phyloP scores from a whole-genome alignment of 441 rosid genomes.

The Erodium trifolium region DNA sequence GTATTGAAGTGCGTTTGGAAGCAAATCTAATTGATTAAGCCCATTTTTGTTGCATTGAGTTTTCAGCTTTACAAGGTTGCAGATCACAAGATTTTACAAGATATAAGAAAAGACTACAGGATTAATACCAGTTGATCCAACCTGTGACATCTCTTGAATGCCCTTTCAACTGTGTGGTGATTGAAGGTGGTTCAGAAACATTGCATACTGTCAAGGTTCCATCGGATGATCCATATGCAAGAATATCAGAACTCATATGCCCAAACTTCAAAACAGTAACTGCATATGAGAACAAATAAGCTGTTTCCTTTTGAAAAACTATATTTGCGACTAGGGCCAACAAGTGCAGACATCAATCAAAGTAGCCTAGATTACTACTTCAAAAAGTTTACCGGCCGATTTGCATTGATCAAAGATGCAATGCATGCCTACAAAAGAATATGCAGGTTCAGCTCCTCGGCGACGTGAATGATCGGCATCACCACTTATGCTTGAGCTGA shows the following conservation, averaged over 20 bases:
- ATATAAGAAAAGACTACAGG: constrained; percentile 35
- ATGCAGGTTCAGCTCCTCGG: constrained; percentile 63
- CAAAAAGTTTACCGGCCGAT: constrained; percentile 56
- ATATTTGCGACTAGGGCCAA: neutral
- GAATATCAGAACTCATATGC: constrained; percentile 81
- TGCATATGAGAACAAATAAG: constrained; percentile 29
- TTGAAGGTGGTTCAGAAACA: constrained; percentile 70
- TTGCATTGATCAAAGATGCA: constrained; percentile 94
- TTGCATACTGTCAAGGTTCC: constrained; percentile 77
- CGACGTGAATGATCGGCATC: constrained; percentile 48
- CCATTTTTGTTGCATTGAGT: neutral
- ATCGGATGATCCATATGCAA: constrained; percentile 93
- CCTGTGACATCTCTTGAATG: constrained; percentile 99
- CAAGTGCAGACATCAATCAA: neutral
- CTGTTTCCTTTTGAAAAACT: constrained; percentile 9
- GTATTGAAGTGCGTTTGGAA: neutral
- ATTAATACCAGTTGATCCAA: constrained; percentile 70
- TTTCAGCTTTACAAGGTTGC: neutral
- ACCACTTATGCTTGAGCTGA: constrained; percentile 67
- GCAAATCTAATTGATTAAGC: neutral
- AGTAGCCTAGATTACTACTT: neutral
- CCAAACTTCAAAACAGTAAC: constrained; percentile 96
- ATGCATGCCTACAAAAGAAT: constrained; percentile 96
- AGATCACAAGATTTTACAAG: constrained; percentile 15
- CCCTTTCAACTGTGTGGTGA: constrained; percentile 58